phyloP scores from a whole-genome alignment of 495 filamentous ascomycete species.

The Physcia stellaris region DNA sequence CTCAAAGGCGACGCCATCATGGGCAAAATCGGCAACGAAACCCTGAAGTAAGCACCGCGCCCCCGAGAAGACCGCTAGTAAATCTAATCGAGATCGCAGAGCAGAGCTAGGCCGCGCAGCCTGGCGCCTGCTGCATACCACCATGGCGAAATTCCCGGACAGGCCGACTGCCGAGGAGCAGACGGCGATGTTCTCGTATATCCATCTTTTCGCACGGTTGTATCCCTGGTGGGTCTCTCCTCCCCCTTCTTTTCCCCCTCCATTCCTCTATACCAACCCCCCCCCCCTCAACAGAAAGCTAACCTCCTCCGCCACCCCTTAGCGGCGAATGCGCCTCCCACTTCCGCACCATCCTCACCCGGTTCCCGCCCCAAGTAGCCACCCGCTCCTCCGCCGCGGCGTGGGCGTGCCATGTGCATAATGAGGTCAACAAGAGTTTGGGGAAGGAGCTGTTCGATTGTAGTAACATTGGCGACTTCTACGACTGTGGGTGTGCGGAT shows the following conservation, averaged over 20 bases:
- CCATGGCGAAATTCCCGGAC: constrained; percentile 86
- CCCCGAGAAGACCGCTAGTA: constrained; percentile 24
- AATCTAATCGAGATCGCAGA: constrained; percentile 25
- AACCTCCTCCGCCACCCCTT: neutral
- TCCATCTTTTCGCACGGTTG: constrained; percentile 79
- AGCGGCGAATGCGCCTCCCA: constrained; percentile 90
- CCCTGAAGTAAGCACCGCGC: constrained; percentile 48
- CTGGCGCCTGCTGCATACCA: constrained; percentile 92
- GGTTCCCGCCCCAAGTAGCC: constrained; percentile 84
- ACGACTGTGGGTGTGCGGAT: constrained; percentile 90
- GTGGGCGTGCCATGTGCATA: constrained; percentile 93
- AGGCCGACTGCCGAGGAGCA: constrained; percentile 72
- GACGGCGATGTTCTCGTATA: constrained; percentile 67
- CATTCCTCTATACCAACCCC: neutral
- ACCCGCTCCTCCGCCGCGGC: constrained; percentile 70
- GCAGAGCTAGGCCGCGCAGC: constrained; percentile 78
- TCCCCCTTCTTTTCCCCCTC: neutral
- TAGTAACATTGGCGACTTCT: constrained; percentile 75
- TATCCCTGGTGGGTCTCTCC: constrained; percentile 59
- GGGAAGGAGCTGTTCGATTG: constrained; percentile 79
- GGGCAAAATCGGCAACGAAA: constrained; percentile 84
- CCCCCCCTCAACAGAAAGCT: neutral
- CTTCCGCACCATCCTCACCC: constrained; percentile 67
- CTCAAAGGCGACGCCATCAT: constrained; percentile 72
- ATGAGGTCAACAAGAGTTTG: constrained; percentile 81